These are phyloP conservation scores for Chlamydomonas reinhardtii DNA, from an alignment of 163 green algal species.

Conservation along the genomic window DNA sequence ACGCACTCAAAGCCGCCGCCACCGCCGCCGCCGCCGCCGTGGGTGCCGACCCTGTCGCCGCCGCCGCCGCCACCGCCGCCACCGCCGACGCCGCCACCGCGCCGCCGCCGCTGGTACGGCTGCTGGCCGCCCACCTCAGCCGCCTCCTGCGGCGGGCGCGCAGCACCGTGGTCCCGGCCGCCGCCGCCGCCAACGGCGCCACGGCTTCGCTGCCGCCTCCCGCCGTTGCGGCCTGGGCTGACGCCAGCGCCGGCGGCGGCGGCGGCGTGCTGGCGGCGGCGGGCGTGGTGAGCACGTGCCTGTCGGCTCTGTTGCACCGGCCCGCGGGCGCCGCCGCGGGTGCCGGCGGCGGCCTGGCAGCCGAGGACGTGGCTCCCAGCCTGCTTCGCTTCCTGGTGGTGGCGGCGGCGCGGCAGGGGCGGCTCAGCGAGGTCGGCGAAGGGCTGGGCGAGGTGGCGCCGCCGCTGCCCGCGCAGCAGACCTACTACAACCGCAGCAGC, in stretches of 20 bases:
- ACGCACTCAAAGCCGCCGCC: background rate
- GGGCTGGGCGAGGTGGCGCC: background rate
- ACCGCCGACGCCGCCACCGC: background rate
- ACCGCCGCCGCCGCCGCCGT: background rate
- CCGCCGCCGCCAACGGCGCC: background rate
- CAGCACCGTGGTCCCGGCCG: too few relatives aligned
- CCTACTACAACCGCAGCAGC: background rate
- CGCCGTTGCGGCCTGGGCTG: background rate
- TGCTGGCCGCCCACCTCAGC: background rate
- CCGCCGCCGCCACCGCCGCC: background rate
- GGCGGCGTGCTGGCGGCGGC: too few relatives aligned
- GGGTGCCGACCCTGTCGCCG: background rate
- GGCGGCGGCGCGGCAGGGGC: background rate
- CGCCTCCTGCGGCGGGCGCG: background rate
- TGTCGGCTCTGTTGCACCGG: background rate
- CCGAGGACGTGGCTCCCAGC: background rate
- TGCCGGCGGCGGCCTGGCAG: conserved; percentile 1
- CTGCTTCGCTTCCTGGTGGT: conserved; percentile 16
- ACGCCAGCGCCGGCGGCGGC: background rate
- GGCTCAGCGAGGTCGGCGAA: background rate
- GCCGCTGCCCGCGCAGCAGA: background rate
- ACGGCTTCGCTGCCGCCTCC: background rate
- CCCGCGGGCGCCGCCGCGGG: background rate
- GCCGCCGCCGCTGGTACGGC: background rate
- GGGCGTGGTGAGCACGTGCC: background rate